These are phyloP conservation scores for Candida sanyaensis DNA, from an alignment of 1,139 yeast genomes.

Conservation along the genomic window DNA sequence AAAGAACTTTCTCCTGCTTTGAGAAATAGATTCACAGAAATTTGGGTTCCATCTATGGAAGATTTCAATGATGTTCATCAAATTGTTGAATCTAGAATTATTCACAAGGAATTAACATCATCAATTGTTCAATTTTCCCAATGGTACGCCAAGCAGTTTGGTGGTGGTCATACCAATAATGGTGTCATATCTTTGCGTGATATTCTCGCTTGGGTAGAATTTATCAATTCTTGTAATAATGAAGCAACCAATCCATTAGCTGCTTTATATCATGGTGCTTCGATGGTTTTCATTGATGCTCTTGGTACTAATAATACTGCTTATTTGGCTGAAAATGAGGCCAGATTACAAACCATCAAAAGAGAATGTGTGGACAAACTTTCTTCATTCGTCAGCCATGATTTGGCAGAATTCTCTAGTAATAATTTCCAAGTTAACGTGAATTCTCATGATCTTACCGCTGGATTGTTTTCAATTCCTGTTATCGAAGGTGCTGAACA, in stretches of 20 bases:
- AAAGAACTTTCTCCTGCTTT: conserved; percentile 97
- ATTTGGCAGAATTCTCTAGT: conserved; percentile 36
- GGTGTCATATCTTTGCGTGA: conserved; percentile 92
- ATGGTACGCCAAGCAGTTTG: conserved; percentile 76
- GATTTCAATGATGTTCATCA: conserved; percentile 79
- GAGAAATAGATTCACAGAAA: conserved; percentile 95
- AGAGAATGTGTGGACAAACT: conserved; percentile 57
- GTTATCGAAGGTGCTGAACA: conserved; percentile 26
- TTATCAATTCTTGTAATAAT: conserved; percentile 54
- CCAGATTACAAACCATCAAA: conserved; percentile 51
- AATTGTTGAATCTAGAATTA: conserved; percentile 64
- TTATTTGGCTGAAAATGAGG: conserved; percentile 69
- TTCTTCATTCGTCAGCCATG: conserved; percentile 43
- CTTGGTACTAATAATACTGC: conserved; percentile 91
- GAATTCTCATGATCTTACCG: conserved; percentile 29
- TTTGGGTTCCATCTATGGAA: conserved; percentile 99
- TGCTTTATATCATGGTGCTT: conserved; percentile 81
- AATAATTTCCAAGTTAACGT: conserved; percentile 27
- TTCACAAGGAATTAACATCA: conserved; percentile 35
- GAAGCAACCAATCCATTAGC: conserved; percentile 24
- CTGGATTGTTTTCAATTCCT: conserved; percentile 55
- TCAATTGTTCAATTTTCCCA: conserved; percentile 74
- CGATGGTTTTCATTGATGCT: conserved; percentile 93
- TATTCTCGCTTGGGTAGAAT: conserved; percentile 88
- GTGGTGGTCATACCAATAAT: conserved; percentile 69